These are phyloP conservation scores for Puccinia sorghi DNA, from an alignment of 1,284 basidiomycete species.

Conservation along the genomic window DNA sequence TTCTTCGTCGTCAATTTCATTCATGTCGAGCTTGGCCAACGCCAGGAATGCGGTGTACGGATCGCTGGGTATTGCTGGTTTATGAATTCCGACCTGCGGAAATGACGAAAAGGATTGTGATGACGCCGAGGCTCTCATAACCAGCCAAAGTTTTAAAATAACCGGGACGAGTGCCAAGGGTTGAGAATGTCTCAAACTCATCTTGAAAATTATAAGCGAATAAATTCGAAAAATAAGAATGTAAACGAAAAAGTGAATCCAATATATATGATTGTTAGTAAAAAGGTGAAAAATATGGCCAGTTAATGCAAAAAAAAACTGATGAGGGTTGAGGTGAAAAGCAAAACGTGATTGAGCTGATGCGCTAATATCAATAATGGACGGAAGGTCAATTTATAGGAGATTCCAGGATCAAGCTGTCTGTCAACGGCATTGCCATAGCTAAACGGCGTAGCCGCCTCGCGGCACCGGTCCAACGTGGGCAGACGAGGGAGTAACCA, in stretches of 20 bases:
- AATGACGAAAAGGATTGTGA: background rate
- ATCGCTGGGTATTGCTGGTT: background rate
- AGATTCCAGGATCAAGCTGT: background rate
- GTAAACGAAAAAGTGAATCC: too few relatives aligned
- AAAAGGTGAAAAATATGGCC: too few relatives aligned
- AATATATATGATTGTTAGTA: too few relatives aligned
- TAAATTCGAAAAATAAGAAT: too few relatives aligned
- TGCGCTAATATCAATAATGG: background rate
- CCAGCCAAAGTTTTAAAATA: background rate
- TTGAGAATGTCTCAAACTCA: background rate
- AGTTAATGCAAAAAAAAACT: too few relatives aligned
- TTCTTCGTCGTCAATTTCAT: background rate
- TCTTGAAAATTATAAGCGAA: background rate
- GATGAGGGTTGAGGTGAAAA: too few relatives aligned
- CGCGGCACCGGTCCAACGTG: background rate
- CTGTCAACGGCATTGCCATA: background rate
- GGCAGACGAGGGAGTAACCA: background rate
- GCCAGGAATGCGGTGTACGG: background rate
- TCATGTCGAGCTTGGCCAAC: background rate
- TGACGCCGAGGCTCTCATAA: background rate
- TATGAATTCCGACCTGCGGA: slow-evolving; percentile 18
- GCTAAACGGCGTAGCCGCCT: background rate
- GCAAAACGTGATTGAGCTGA: too few relatives aligned
- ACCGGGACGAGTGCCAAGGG: background rate
- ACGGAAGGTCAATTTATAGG: background rate